phyloP scores from a whole-genome alignment of 768 basidiomycete genomes.

The Lepiota brunneoincarnata region DNA sequence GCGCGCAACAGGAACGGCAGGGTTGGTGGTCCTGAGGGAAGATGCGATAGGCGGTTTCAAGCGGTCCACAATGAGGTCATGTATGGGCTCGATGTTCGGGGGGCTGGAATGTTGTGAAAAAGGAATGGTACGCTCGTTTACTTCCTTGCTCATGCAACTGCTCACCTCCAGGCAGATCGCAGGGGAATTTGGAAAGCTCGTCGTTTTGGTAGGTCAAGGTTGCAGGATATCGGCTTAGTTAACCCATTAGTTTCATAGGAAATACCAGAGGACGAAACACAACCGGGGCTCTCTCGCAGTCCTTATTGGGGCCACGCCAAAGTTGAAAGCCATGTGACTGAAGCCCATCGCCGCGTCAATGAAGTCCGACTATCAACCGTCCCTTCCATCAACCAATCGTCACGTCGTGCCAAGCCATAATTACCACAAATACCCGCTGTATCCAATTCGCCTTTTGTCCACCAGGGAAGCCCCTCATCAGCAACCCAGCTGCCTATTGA shows the following conservation, averaged over 20 bases:
- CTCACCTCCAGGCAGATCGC: constrained; percentile 34
- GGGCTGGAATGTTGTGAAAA: constrained; percentile 86
- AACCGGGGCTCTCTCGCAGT: constrained; percentile 73
- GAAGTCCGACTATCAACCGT: constrained; percentile 48
- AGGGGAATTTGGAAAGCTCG: constrained; percentile 53
- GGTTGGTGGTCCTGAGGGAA: constrained; percentile 76
- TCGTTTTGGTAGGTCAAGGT: constrained; percentile 36
- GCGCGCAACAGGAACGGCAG: too few species aligned
- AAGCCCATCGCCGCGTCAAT: constrained; percentile 55
- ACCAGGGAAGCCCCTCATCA: background rate
- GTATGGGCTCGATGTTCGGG: constrained; percentile 85
- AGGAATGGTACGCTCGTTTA: constrained; percentile 43
- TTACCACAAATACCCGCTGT: constrained; percentile 7
- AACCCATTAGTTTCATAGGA: constrained; percentile 40
- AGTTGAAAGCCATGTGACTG: constrained; percentile 58
- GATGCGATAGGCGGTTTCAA: constrained; percentile 85
- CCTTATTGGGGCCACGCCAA: constrained; percentile 68
- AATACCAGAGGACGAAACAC: constrained; percentile 77
- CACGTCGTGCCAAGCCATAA: constrained; percentile 18
- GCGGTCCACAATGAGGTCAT: constrained; percentile 60
- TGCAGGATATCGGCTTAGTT: background rate
- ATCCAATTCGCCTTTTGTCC: background rate
- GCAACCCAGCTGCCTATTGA: background rate
- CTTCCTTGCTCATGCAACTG: background rate
- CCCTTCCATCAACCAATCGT: constrained; percentile 21